Evolutionary conservation across 2,329 filamentous ascomycete species (phyloP), one percentile per base, ranked within the genome.

Genomic region (Alternaria alternata): DNA sequence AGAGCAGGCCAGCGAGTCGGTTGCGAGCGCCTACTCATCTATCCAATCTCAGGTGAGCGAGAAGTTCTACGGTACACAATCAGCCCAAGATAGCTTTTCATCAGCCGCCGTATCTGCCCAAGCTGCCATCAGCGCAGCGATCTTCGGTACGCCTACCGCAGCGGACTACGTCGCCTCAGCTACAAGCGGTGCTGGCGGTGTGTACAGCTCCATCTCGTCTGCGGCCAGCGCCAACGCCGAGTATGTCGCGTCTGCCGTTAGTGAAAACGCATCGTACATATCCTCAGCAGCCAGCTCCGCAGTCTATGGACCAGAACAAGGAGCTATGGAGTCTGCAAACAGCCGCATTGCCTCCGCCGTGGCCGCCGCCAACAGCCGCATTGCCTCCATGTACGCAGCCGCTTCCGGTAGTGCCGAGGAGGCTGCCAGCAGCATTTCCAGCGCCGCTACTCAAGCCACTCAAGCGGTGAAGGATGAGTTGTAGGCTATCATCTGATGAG

Each of bases 21-120:
- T 83, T 3, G 81, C 83, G 4, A 84, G 82, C 52, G 84, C 82
- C 4, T 86, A 86, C 68, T 81, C 80, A 16, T 83, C 83, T 2
- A 82, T 81, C 5, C 80, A 81, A 44, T 81, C 81, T 32, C 80
- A 81, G 22, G 80, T 83, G 43, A 87, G 83, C 52, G 82, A 83
- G 65, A 84, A 84, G 34, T 76, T 89, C 32, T 87, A 88, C 62
- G 85, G 86, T 47, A 82, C 82, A 7, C 81, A 84, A 67, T 81
- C 83, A 16, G 87, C 86, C 5, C 83, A 84, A 60, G 78, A 80
- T 42, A 83, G 81, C 44, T 82, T 89, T 57, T 79, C 82, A 1
- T 81, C 82, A n/a, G 84, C 86, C 6, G 86, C 83, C 7, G 78
- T 80, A 7, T 85, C 83, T 41, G 87, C 87, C 9, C 83, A 85